Percentiles rank a stretch among this genome's conserved stretches.
Conservation (phyloP, 371 early-diverging fungal species). For the Mortierella sp. region DNA sequence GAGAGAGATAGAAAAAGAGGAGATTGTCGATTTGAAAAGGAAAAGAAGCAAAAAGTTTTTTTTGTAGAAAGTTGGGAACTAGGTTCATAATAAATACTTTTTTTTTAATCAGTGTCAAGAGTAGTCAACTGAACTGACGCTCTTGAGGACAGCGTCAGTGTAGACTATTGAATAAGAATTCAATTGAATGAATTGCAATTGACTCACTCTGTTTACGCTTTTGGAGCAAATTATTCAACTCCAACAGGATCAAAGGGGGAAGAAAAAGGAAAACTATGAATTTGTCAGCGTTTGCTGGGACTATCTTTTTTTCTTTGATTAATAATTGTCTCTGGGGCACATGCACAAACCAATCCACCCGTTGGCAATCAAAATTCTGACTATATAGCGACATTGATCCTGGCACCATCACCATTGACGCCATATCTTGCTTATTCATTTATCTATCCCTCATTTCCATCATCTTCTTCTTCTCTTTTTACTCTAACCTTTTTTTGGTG, state of each 20-base stretch:
- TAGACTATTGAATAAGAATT: background rate
- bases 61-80: background rate
- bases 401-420: conserved; percentile 11
- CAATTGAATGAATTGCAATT: background rate
- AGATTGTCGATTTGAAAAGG: background rate
- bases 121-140: conserved; percentile 10
- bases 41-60: background rate
- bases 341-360: background rate
- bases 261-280: background rate
- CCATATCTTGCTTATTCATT: background rate
- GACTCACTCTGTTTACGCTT: background rate
- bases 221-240: background rate
- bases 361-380: background rate
- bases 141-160: background rate
- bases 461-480: background rate
- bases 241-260: too few relatives aligned
- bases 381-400: background rate
- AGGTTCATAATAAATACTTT: background rate
- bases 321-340: background rate
- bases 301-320: conserved; percentile 2
- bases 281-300: conserved; percentile 9
- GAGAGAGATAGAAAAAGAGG: background rate
- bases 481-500: background rate
- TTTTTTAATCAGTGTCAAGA: conserved; percentile 1
- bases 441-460: background rate